Percentiles rank a stretch among this genome's conserved stretches.
These are phyloP conservation scores for Hygrophila difformis DNA, from an alignment of 257 asterid genomes.

Conservation along the genomic window DNA sequence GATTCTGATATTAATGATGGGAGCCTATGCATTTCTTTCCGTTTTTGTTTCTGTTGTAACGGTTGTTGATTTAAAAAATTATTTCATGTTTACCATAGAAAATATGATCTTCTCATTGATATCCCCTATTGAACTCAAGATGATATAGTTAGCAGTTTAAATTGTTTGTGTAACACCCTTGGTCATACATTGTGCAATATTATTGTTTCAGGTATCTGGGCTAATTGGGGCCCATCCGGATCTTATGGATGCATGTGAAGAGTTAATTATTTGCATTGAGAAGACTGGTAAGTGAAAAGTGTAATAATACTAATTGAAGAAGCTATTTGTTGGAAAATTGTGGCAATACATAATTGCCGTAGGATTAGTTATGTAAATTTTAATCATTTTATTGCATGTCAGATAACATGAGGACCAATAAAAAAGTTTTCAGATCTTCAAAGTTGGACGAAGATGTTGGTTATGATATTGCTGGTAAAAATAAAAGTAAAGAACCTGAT, in stretches of 20 bases:
- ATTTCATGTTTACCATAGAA: too few relatives aligned
- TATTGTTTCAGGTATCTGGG: constrained; percentile 26
- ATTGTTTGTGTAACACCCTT: too few relatives aligned
- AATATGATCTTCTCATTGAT: too few relatives aligned
- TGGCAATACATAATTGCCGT: neutral
- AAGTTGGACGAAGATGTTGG: constrained; percentile 30
- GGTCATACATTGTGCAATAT: too few relatives aligned
- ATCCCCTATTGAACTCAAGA: too few relatives aligned
- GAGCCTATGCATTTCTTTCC: too few relatives aligned
- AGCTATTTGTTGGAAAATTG: constrained; percentile 2
- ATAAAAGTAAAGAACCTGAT: constrained; percentile 22
- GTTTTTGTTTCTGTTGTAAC: neutral
- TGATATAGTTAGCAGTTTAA: too few relatives aligned
- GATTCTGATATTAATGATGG: too few relatives aligned
- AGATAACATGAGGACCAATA: constrained; percentile 37
- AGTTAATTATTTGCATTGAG: constrained; percentile 26
- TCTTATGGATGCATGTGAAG: constrained; percentile 33
- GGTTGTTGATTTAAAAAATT: too few relatives aligned
- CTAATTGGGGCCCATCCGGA: constrained; percentile 31
- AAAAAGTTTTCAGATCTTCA: constrained; percentile 19
- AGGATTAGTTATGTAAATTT: neutral
- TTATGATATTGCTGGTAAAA: constrained; percentile 29
- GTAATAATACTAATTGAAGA: neutral
- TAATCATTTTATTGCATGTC: constrained; percentile 19
- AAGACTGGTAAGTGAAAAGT: constrained; percentile 25